phyloP scores from a whole-genome alignment of 768 basidiomycete species.

The Lactarius deliciosus region DNA sequence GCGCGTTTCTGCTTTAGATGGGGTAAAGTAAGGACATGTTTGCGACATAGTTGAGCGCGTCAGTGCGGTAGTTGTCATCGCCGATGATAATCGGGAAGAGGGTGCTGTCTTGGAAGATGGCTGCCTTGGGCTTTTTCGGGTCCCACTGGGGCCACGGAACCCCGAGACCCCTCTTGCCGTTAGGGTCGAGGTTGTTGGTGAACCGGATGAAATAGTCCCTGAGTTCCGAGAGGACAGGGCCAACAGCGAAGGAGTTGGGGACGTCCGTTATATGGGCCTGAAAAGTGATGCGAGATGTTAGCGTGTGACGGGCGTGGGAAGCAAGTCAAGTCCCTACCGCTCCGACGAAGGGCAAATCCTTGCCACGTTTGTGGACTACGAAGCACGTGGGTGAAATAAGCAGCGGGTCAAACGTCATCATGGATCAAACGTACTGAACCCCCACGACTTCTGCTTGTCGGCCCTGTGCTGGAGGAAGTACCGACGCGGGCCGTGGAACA shows the following conservation, averaged over 20 bases:
- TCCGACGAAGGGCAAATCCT: conserved; percentile 24
- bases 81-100: conserved; percentile 14
- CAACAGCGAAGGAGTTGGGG: conserved; percentile 7
- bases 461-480: conserved; percentile 21
- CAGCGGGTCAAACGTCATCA: too few species aligned
- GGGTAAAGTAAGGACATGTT: conserved; percentile 26
- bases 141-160: conserved; percentile 27
- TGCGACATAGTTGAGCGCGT: conserved; percentile 15
- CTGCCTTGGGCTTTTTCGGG: conserved; percentile 15
- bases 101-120: conserved; percentile 17
- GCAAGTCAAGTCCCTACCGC: conserved; percentile 10
- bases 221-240: conserved; percentile 5
- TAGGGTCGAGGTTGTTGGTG: conserved; percentile 26
- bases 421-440: conserved; percentile 17
- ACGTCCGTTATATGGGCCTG: conserved; percentile 22
- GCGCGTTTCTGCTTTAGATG: conserved; percentile 11
- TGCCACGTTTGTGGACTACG: conserved; percentile 26
- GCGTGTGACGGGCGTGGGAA: not conserved
- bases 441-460: conserved; percentile 23
- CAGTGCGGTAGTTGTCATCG: conserved; percentile 24
- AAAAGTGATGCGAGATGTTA: conserved; percentile 1
- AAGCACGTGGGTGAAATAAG: not conserved
- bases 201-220: conserved; percentile 28
- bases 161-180: conserved; percentile 14
- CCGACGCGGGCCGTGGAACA: conserved; percentile 29